phyloP scores from a whole-genome alignment of 2,329 filamentous ascomycete species.

The Metarhizium humberi region DNA sequence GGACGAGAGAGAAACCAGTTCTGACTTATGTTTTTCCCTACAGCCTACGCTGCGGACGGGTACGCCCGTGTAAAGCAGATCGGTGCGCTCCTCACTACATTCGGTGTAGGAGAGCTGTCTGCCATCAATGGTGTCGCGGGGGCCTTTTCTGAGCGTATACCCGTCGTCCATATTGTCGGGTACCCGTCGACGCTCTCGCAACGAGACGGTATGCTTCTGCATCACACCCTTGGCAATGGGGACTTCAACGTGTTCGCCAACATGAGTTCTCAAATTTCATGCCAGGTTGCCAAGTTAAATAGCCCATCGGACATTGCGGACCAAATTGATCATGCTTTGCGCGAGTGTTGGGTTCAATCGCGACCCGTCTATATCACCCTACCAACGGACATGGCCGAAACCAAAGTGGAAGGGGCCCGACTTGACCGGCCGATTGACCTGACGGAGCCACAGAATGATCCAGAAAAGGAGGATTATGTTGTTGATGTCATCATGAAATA shows the following conservation, averaged over 20 bases:
- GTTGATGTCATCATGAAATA: slow-evolving; percentile 68
- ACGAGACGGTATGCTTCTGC: slow-evolving; percentile 39
- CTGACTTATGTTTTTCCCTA: slow-evolving; percentile 10
- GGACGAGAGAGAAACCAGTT: neutral
- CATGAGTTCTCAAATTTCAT: slow-evolving; percentile 67
- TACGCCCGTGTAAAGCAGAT: slow-evolving; percentile 67
- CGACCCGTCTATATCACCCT: slow-evolving; percentile 78
- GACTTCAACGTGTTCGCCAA: slow-evolving; percentile 76
- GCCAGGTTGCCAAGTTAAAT: slow-evolving; percentile 60
- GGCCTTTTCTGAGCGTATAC: slow-evolving; percentile 64
- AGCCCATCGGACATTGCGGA: slow-evolving; percentile 59
- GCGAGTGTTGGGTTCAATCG: slow-evolving; percentile 63
- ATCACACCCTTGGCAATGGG: slow-evolving; percentile 67
- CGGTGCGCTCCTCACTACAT: slow-evolving; percentile 62
- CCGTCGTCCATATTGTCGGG: slow-evolving; percentile 60
- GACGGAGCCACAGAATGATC: slow-evolving; percentile 52
- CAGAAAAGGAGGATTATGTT: slow-evolving; percentile 70
- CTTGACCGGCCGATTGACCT: slow-evolving; percentile 65
- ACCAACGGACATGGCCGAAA: slow-evolving; percentile 69
- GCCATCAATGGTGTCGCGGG: slow-evolving; percentile 66
- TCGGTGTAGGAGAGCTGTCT: slow-evolving; percentile 67
- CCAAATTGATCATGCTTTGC: slow-evolving; percentile 70
- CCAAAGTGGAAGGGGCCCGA: slow-evolving; percentile 65
- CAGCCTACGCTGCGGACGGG: slow-evolving; percentile 70
- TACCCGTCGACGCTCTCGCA: slow-evolving; percentile 40